Evolutionary conservation across 176 grass and related monocot genomes (phyloP), one percentile per base, ranked within the genome.

Genomic region (Hyparrhenia diplandra): DNA sequence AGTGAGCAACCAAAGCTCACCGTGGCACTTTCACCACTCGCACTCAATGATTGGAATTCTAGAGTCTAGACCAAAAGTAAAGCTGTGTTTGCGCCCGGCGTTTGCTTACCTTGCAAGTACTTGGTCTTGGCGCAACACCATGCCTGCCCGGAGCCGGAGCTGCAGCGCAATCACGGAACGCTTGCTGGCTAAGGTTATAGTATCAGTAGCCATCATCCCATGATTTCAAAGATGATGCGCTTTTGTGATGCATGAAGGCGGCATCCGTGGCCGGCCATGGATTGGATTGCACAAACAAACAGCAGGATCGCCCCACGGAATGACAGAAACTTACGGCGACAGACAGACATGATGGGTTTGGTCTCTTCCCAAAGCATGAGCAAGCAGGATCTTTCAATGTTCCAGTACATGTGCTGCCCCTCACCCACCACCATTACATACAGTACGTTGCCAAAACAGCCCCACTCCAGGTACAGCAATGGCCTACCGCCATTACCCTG

Each of bases 401-500:
- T 27, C 49, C 20, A 42, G 74, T 62, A 25, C 74, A 36, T n/a
- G 25, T 8, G 20, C 25, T 29, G 37, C n/a, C 4, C 36, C 83
- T 45, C 28, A 20, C 74, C 83, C 25, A 70, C 74, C 6, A 39
- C 36, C 27, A 70, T n/a, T n/a, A n/a, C n/a, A n/a, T n/a, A n/a
- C n/a, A n/a, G 69, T 76, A 84, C 5, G 42, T 13, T 14, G n/a
- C 9, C 2, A 43, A n/a, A 54, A 13, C 28, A 64, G 4, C 12
- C 27, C n/a, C 17, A 42, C 25, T 63, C 20, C 5, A 64, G 75
- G 83, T 30, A 37, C 65, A 36, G 21, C 28, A 21, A 36, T 72
- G 55, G 21, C 83, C 83, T n/a, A n/a, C 67, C 42, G 11, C 67
- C 67, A 72, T 79, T 77, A 70, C 17, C 34, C 35, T 41, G 20